Base-by-base conservation (phyloP, 75 land plant genomes). In the Picea sitchensis region DNA sequence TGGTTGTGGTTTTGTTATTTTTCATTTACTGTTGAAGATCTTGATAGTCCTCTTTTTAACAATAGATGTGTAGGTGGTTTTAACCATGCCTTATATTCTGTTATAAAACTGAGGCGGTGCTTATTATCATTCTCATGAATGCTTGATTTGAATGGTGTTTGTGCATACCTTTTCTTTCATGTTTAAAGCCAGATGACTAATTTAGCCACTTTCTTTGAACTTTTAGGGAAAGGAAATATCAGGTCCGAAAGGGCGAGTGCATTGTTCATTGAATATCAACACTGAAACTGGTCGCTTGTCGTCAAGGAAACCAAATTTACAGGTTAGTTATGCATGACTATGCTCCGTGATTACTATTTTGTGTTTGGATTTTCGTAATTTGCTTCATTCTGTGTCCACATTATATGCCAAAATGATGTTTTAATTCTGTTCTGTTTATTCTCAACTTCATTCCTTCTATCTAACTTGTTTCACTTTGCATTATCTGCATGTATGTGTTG, bases 281-380 rank as follows among this genome's bases (percentile, higher is more conserved):
- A 97, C 99, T 74, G 99, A 97, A 82, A 97, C 99, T 82, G 99
- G 99, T 47, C 92, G 98, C 47, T 86, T 97, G 74, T 97, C 99
- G 62, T 91, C 95, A 21, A 91, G 99, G 85, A 84, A 95, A 72
- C 99, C 99, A 80, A 97, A 91, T 88, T 79, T 97, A 73, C 99
- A 97, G 99, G 99, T 93, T 82, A 26, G 5, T 74, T 14, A 54
- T 44, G 17, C 65, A 63, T 63, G 65, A 63, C 31, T 20, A 69
- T 20, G 11, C 41, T 59, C 32, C 2, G n/a, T 79, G 5, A 78
- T 34, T 74, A 63, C 8, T 7, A 75, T 69, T 69, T 36, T 69
- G 44, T 69, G 47, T 18, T 69, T 41, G 5, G 51, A 47, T 47
- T 47, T 5, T 69, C 47, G 14, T 18, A 1, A 31, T 69, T 34